Conservation (phyloP, 768 basidiomycete genomes). For the Tylopilus rubrobrunneus region DNA sequence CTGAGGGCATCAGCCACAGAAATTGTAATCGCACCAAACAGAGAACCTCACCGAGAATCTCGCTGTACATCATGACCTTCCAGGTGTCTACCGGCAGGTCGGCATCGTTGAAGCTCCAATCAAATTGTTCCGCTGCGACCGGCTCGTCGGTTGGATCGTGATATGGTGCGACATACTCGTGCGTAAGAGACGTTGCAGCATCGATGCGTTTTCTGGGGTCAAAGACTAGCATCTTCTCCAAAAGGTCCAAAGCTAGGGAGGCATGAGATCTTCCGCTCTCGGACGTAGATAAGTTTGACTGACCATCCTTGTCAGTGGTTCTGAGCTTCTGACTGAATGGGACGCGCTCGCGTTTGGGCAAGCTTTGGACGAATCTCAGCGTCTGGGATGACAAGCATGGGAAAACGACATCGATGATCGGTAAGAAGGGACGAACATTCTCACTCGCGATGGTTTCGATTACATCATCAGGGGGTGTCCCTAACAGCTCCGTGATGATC, state of each 20-base stretch:
- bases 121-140: conserved; percentile 88
- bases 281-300: conserved; percentile 19
- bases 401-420: not conserved
- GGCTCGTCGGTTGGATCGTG: conserved; percentile 99
- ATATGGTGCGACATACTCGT: conserved; percentile 95
- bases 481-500: conserved; percentile 96
- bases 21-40: not conserved
- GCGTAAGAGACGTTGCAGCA: conserved; percentile 82
- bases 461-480: conserved; percentile 99
- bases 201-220: conserved; percentile 97
- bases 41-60: conserved; percentile 76
- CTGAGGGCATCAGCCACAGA: not conserved
- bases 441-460: conserved; percentile 98
- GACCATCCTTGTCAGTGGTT: conserved; percentile 82
- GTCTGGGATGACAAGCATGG: conserved; percentile 53
- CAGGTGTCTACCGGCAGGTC: conserved; percentile 98
- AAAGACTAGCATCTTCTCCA: conserved; percentile 99
- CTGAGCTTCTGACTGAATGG: conserved; percentile 93
- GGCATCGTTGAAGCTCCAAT: conserved; percentile 99
- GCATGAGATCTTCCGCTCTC: conserved; percentile 1
- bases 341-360: conserved; percentile 93
- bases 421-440: conserved; percentile 58
- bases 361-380: conserved; percentile 94
- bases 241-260: conserved; percentile 77
- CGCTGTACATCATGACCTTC: conserved; percentile 99